Evolutionary conservation across 768 basidiomycete genomes (phyloP).

Genomic region (Serpula lacrymans): DNA sequence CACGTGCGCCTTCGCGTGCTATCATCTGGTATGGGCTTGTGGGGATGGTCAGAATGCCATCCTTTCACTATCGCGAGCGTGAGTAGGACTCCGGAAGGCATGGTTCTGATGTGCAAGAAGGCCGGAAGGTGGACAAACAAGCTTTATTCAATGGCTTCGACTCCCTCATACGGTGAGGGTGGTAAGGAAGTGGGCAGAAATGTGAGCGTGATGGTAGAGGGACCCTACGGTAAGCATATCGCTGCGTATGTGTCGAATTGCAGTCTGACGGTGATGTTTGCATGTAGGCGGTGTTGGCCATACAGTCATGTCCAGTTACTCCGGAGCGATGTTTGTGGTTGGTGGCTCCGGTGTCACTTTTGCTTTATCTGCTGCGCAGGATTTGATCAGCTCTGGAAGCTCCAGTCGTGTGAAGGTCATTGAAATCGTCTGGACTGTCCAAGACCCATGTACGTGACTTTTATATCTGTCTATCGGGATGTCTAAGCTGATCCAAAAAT

Average conservation of each 20-base stretch:
- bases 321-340: conserved; percentile 51
- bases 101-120: conserved; percentile 50
- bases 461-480: conserved; percentile 10
- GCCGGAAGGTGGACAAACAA: conserved; percentile 47
- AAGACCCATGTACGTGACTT: conserved; percentile 35
- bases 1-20: conserved; percentile 53
- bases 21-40: conserved; percentile 34
- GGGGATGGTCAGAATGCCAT: conserved; percentile 43
- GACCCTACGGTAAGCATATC: conserved; percentile 51
- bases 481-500: conserved; percentile 3
- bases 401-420: conserved; percentile 40
- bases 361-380: conserved; percentile 46
- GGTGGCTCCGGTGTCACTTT: conserved; percentile 65
- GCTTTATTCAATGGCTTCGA: conserved; percentile 39
- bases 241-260: neutral
- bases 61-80: conserved; percentile 52
- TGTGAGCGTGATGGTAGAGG: conserved; percentile 46
- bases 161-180: conserved; percentile 31
- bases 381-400: conserved; percentile 40
- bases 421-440: conserved; percentile 55
- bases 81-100: conserved; percentile 37
- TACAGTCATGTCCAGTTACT: conserved; percentile 45
- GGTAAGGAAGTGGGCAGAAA: conserved; percentile 17
- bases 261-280: neutral
- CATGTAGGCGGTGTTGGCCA: conserved; percentile 42